Evolutionary conservation across 495 filamentous ascomycete species (phyloP).

Genomic region (Amniculicola lignicola): DNA sequence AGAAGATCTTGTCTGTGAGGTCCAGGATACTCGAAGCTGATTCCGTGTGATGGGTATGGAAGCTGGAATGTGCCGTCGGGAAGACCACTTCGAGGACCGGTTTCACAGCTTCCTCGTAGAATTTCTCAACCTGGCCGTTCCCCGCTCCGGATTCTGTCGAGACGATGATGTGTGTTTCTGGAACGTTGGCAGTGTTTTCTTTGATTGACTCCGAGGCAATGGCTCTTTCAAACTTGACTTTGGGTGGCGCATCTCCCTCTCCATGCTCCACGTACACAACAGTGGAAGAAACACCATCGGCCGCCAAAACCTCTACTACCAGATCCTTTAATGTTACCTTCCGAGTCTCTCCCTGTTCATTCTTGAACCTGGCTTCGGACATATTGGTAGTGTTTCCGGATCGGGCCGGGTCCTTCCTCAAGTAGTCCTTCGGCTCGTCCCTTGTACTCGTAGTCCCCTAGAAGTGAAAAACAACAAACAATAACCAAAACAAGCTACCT

Average conservation of each 20-base stretch:
- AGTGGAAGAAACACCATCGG: constrained; percentile 10
- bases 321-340: constrained; percentile 10
- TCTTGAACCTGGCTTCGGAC: constrained; percentile 12
- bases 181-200: not conserved
- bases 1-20: constrained; percentile 52
- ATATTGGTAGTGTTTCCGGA: too few species aligned
- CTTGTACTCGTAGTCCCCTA: too few species aligned
- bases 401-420: too few species aligned
- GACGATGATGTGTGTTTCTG: constrained; percentile 59
- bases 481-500: too few species aligned
- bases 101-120: constrained; percentile 56
- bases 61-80: constrained; percentile 39
- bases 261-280: constrained; percentile 19
- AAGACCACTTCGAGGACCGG: constrained; percentile 55
- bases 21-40: constrained; percentile 58
- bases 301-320: constrained; percentile 4
- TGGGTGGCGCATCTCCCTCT: constrained; percentile 5
- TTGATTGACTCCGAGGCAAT: not conserved
- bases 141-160: constrained; percentile 76
- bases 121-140: constrained; percentile 54
- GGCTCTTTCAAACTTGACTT: constrained; percentile 12
- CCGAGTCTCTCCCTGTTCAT: constrained; percentile 8
- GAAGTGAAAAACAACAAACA: too few species aligned
- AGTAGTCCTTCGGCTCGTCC: too few species aligned
- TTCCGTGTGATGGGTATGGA: constrained; percentile 55